These are phyloP conservation scores for Syzygium syzygioides DNA, from an alignment of 441 rosid genomes.

Conservation along the genomic window DNA sequence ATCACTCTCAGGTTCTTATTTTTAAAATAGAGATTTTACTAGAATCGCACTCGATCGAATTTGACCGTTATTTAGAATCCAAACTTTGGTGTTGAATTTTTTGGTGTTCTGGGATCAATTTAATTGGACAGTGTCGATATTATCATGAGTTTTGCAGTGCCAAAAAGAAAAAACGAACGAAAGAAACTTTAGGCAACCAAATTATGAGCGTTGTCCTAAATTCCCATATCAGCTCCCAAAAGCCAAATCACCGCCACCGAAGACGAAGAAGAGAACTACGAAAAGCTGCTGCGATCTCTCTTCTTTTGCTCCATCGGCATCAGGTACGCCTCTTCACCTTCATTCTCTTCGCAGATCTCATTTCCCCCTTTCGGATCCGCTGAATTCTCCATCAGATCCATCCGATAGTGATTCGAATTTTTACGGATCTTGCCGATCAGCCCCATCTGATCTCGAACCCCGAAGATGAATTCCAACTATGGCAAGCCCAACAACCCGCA, in stretches of 20 bases:
- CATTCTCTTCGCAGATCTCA: neutral
- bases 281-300: neutral
- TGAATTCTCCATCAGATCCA: neutral
- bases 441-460: neutral
- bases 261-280: neutral
- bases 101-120: no score
- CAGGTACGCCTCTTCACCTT: neutral
- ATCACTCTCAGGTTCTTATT: no score
- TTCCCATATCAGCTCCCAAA: neutral
- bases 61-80: no score
- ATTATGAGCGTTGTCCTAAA: neutral
- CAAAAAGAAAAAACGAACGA: neutral
- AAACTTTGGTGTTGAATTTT: no score
- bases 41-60: no score
- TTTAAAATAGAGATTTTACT: no score
- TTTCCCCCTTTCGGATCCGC: neutral
- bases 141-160: neutral
- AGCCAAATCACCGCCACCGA: no score
- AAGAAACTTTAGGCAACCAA: neutral
- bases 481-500: conserved; percentile 24
- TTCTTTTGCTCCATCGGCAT: neutral
- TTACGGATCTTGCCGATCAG: neutral
- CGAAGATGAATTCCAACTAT: conserved; percentile 55
- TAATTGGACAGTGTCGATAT: no score
- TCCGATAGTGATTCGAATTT: neutral